Evolutionary conservation across 176 grass and related monocot genomes (phyloP), one percentile per base, ranked within the genome.

Genomic region (Cocos nucifera): DNA sequence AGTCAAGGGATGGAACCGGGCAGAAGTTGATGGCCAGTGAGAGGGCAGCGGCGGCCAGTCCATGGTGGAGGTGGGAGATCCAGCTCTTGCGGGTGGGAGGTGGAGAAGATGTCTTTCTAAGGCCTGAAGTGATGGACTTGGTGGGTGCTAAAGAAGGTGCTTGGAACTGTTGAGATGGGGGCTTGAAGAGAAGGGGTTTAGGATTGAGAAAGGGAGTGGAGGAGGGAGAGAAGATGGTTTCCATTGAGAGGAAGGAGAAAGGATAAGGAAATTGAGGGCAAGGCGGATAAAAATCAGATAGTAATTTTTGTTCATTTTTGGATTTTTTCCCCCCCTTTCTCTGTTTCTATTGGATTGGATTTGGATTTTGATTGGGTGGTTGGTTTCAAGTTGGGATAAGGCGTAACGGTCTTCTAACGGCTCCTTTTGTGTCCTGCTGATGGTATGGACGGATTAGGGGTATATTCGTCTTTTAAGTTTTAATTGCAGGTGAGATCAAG

Each of bases 381-480:
- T 89, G 67, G 70, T 77, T 92, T 89, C 56, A 67, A 54, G 74
- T 78, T 55, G 23, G 82, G 87, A 98, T 92, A 98, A 98, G 87
- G 84, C 39, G 64, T 56, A 16, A 65, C 69, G 76, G 57, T 59
- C n/a, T 49, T 44, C 25, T 10, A 61, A 61, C 58, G 58, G 17
- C 58, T 20, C 5, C 9, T 44, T 30, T 30, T 6, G 0, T 6
- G 28, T 6, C 28, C 5, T 1, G 4, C 0, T 30, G 28, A 6
- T 30, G 5, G 5, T 30, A 4, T 5, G 28, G 4, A 6, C 28
- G 0, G 5, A 30, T 5, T 18, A n/a, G 10, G 28, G 17, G 27
- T 32, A n/a, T 7, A 9, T 39, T 61, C 66, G 75, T 74, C 63
- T 44, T 14, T 44, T 0, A 44, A 44, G 35, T 44, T 44, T 44